Base-by-base conservation (phyloP, 2,329 filamentous ascomycete genomes). In the Fusarium sp. region DNA sequence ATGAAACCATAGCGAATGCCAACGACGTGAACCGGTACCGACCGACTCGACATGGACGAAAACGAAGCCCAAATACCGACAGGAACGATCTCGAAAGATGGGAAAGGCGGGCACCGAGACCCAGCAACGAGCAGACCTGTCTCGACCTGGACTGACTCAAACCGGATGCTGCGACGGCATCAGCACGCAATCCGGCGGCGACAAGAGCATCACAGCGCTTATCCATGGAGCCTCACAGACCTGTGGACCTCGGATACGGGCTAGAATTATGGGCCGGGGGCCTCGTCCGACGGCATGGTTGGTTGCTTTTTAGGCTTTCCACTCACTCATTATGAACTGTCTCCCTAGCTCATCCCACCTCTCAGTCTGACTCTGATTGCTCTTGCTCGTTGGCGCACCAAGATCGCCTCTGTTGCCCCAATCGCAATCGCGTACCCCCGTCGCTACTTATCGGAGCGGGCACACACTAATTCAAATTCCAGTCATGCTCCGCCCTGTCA, bases 221-320 rank as follows among this genome's bases (percentile, higher is more conserved):
- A 71, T 68, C 62, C 62, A 71, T 73, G 70, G 69, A 70, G 53
- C 63, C 55, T 50, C 50, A 32, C 55, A 56, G 44, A 42, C 55
- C 53, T 63, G 67, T 73, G 75, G 73, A 44, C 64, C 75, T 68
- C 65, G 52, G 54, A 70, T 70, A 64, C 72, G 60, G 67, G 53
- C 66, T 67, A 70, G 67, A 77, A 76, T 75, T 77, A 73, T 76
- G 75, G 73, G 56, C 67, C 65, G 63, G 75, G 66, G 53, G 54
- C 37, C 74, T 75, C 55, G 64, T 62, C 60, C 58, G 54, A 67
- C 49, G 45, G 50, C 48, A 45, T 71, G 75, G 75, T 76, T 76
- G 73, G 67, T 70, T 74, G 48, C 58, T 57, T 71, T 73, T 76
- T 61, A 56, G 56, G 33, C 61, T 73, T 74, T 70, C 53, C 42